phyloP scores from a whole-genome alignment of 2,329 filamentous ascomycete species.

The Boeremia exigua region DNA sequence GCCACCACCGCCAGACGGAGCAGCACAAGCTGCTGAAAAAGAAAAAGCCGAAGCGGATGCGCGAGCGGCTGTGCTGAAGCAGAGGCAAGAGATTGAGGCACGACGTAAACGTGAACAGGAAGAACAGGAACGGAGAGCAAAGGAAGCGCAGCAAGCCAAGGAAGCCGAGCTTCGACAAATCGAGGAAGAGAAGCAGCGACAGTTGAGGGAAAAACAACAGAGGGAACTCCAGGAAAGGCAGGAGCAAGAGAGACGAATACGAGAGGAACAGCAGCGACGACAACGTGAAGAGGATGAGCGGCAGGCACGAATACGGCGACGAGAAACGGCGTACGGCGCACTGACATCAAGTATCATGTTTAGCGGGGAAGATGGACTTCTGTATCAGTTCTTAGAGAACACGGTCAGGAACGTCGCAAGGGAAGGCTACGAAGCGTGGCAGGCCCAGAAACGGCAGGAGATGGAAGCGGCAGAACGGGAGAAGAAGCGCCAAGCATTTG shows the following conservation, averaged over 20 bases:
- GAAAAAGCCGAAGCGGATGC: constrained; percentile 22
- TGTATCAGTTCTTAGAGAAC: constrained; percentile 55
- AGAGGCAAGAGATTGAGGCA: constrained; percentile 15
- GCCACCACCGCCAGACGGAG: constrained; percentile 15
- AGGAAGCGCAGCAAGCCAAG: constrained; percentile 23
- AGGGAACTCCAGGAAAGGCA: constrained; percentile 23
- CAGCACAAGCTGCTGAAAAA: constrained; percentile 22
- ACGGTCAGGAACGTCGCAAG: constrained; percentile 44
- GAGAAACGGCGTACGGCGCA: constrained; percentile 33
- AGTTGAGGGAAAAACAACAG: constrained; percentile 21
- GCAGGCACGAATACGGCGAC: constrained; percentile 19
- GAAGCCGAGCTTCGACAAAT: constrained; percentile 26
- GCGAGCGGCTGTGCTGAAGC: constrained; percentile 20
- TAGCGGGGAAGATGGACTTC: constrained; percentile 48
- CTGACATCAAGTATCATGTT: constrained; percentile 50
- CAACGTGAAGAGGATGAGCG: constrained; percentile 29
- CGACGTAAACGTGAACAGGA: constrained; percentile 13
- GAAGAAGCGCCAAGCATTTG: constrained; percentile 23
- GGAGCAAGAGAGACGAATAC: constrained; percentile 26
- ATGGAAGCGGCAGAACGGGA: constrained; percentile 28
- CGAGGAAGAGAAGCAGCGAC: constrained; percentile 23
- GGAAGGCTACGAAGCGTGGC: constrained; percentile 39
- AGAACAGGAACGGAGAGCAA: constrained; percentile 10
- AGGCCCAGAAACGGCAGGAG: constrained; percentile 35
- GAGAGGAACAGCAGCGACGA: constrained; percentile 29